These are phyloP conservation scores for Phaffomyces thermotolerans DNA, from an alignment of 805 yeast genomes.

Conservation along the genomic window DNA sequence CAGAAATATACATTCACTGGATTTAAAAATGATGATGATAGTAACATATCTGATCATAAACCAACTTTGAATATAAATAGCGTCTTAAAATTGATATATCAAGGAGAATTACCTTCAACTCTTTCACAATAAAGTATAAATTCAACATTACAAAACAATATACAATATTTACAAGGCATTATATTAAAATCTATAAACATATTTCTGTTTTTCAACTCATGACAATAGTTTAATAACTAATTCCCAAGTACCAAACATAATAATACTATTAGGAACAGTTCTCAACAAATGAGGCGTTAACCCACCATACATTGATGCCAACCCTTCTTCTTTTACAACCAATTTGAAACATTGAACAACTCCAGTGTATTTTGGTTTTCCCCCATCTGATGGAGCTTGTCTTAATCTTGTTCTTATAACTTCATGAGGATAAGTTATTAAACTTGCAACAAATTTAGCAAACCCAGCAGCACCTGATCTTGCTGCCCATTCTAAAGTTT, in stretches of 20 bases:
- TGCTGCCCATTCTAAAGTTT: constrained; percentile 83
- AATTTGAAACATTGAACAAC: constrained; percentile 78
- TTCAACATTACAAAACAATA: no score
- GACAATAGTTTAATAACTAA: constrained; percentile 57
- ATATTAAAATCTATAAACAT: constrained; percentile 1
- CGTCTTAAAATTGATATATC: constrained; percentile 37
- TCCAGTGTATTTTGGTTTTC: constrained; percentile 83
- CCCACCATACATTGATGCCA: constrained; percentile 93
- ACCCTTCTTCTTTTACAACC: constrained; percentile 87
- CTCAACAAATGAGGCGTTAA: constrained; percentile 93
- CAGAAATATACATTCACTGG: constrained; percentile 59
- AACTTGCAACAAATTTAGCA: constrained; percentile 88
- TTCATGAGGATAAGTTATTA: constrained; percentile 94
- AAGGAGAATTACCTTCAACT: constrained; percentile 28
- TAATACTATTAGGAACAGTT: constrained; percentile 95
- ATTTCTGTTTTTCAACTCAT: not conserved
- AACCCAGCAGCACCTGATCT: constrained; percentile 97
- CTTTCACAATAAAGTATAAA: no score
- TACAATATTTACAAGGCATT: no score
- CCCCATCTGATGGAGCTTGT: constrained; percentile 83
- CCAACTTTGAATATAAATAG: constrained; percentile 13
- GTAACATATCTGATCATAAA: constrained; percentile 13
- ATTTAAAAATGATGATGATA: constrained; percentile 42
- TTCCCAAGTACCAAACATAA: constrained; percentile 99
- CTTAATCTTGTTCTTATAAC: constrained; percentile 92